These are phyloP conservation scores for Penicillium verhagenii DNA, from an alignment of 495 filamentous ascomycete genomes.

Conservation along the genomic window DNA sequence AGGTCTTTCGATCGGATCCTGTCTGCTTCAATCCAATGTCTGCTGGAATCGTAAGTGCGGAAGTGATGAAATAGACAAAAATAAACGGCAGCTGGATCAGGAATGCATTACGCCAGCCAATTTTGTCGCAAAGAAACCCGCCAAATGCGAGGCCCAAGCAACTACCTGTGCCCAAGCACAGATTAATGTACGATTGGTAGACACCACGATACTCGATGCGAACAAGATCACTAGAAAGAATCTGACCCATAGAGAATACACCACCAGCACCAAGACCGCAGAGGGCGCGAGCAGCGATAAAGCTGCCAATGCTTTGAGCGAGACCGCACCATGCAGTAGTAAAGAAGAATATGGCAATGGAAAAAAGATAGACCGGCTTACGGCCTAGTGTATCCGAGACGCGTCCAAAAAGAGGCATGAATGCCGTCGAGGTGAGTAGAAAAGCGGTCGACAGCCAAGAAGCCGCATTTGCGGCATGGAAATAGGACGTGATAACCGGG, in stretches of 20 bases:
- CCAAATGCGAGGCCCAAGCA: conserved; percentile 70
- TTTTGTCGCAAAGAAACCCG: conserved; percentile 67
- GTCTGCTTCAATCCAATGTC: conserved; percentile 55
- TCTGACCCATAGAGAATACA: conserved; percentile 68
- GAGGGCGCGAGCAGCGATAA: conserved; percentile 69
- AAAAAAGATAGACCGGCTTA: conserved; percentile 65
- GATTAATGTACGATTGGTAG: conserved; percentile 77
- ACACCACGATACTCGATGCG: conserved; percentile 70
- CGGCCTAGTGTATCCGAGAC: conserved; percentile 72
- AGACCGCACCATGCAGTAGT: conserved; percentile 72
- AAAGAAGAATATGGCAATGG: conserved; percentile 60
- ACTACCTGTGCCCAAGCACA: conserved; percentile 62
- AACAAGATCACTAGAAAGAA: conserved; percentile 73
- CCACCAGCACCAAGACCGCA: conserved; percentile 76
- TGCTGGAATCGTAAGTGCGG: conserved; percentile 55
- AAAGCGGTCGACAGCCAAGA: conserved; percentile 83
- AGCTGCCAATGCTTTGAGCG: conserved; percentile 67
- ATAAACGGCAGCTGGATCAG: conserved; percentile 66
- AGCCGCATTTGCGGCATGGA: conserved; percentile 69
- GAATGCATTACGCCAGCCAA: conserved; percentile 75
- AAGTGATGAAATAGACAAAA: conserved; percentile 56
- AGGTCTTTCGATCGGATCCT: conserved; percentile 43
- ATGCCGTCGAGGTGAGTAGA: conserved; percentile 70
- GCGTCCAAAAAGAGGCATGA: conserved; percentile 71
- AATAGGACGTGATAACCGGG: conserved; percentile 78